These are phyloP conservation scores for Exophiala alcalophila DNA, from an alignment of 2,329 filamentous ascomycete species.

Conservation along the genomic window DNA sequence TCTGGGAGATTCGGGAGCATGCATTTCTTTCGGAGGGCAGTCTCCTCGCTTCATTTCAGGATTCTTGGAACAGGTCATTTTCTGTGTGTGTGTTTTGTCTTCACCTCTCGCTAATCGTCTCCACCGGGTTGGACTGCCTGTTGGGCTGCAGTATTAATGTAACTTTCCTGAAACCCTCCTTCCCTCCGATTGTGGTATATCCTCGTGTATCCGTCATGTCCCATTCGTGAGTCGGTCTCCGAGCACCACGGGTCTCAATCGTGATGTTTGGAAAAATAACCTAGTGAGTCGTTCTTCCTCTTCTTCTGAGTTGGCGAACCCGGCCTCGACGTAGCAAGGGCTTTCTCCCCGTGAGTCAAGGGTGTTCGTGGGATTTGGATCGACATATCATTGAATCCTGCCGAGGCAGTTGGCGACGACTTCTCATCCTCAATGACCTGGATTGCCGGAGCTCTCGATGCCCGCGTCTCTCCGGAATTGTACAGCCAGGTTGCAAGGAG, in stretches of 20 bases:
- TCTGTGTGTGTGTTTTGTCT: too few species aligned
- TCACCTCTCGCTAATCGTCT: too few species aligned
- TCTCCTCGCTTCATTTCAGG: not conserved
- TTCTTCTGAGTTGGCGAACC: conserved; percentile 43
- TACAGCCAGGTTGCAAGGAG: conserved; percentile 83
- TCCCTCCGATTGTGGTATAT: too few species aligned
- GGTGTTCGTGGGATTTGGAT: conserved; percentile 48
- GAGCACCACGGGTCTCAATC: conserved; percentile 26
- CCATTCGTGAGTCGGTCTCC: conserved; percentile 27
- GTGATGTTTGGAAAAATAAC: conserved; percentile 40
- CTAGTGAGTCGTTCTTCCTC: conserved; percentile 36
- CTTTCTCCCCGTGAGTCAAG: conserved; percentile 45
- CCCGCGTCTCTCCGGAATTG: conserved; percentile 58
- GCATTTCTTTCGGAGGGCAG: too few species aligned
- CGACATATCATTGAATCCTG: conserved; percentile 46
- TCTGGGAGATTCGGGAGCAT: too few species aligned
- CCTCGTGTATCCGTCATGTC: too few species aligned
- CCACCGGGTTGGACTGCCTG: too few species aligned
- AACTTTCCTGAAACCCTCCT: too few species aligned
- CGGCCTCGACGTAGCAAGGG: conserved; percentile 52
- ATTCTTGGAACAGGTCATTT: too few species aligned
- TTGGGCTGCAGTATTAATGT: too few species aligned
- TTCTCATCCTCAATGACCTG: conserved; percentile 74
- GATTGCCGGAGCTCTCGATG: conserved; percentile 53
- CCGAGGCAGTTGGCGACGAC: conserved; percentile 54